Conservation (phyloP, 306 rosid genomes). For the Acacia crassicarpa region DNA sequence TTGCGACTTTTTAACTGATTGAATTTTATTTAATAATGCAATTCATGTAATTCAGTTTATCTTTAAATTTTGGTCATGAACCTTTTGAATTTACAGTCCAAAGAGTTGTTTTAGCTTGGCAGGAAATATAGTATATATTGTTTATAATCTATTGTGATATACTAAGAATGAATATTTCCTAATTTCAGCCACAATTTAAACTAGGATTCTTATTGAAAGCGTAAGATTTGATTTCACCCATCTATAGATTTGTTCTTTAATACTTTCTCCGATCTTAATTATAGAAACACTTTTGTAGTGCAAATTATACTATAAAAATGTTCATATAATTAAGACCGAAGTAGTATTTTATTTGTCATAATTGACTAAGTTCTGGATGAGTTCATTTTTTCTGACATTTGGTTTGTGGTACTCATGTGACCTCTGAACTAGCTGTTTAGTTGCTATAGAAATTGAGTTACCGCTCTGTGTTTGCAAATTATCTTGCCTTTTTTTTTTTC, state of each 20-base stretch:
- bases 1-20: neutral
- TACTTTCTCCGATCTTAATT: too few species aligned
- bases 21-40: neutral
- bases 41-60: neutral
- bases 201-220: neutral
- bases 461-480: too few species aligned
- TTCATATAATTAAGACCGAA: too few species aligned
- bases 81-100: neutral
- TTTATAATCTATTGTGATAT: neutral
- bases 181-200: neutral
- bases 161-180: neutral
- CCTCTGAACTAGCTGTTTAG: neutral
- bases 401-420: neutral
- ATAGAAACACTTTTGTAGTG: too few species aligned
- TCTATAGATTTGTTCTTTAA: neutral
- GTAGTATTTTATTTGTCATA: neutral
- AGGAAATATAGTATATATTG: neutral
- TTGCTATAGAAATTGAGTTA: neutral
- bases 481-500: too few species aligned
- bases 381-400: slow-evolving; percentile 10
- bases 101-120: neutral
- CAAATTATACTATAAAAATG: too few species aligned
- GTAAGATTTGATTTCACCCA: neutral
- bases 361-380: neutral
- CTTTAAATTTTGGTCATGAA: neutral